Percentiles rank a stretch among this genome's conserved stretches.
Evolutionary conservation across 345 rosid genomes (phyloP).

Genomic region (Gossypium raimondii): DNA sequence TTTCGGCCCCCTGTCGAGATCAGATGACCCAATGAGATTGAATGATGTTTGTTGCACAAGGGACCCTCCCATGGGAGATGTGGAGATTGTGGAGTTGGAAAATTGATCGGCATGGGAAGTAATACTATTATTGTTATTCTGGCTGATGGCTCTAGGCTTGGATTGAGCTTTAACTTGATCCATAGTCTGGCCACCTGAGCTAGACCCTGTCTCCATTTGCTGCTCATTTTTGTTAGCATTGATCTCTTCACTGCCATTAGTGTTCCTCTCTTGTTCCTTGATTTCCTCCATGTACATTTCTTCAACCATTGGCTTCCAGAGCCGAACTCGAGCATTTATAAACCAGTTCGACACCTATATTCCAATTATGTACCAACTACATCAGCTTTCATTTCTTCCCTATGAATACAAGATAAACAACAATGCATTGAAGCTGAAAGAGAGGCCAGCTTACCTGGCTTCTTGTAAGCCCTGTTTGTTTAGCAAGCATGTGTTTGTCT

Average conservation of each 20-base stretch:
- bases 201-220: constrained; percentile 16
- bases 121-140: background rate
- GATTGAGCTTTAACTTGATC: constrained; percentile 27
- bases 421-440: background rate
- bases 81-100: constrained; percentile 34
- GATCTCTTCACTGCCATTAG: constrained; percentile 17
- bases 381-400: background rate
- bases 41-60: constrained; percentile 29
- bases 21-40: constrained; percentile 35
- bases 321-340: constrained; percentile 77
- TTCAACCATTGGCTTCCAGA: constrained; percentile 92
- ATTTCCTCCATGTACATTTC: constrained; percentile 70
- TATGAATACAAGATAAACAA: background rate
- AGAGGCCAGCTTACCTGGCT: constrained; percentile 46
- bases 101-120: constrained; percentile 18
- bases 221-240: constrained; percentile 16
- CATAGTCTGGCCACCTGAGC: background rate
- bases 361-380: background rate
- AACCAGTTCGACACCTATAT: constrained; percentile 70
- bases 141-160: constrained; percentile 24
- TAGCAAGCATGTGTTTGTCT: constrained; percentile 73
- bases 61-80: constrained; percentile 30
- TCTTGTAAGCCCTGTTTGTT: constrained; percentile 77
- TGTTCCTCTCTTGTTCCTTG: constrained; percentile 31
- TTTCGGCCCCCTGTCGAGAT: constrained; percentile 37